Base-by-base conservation (phyloP, 306 rosid species). In the Cucurbita argyrosperma region DNA sequence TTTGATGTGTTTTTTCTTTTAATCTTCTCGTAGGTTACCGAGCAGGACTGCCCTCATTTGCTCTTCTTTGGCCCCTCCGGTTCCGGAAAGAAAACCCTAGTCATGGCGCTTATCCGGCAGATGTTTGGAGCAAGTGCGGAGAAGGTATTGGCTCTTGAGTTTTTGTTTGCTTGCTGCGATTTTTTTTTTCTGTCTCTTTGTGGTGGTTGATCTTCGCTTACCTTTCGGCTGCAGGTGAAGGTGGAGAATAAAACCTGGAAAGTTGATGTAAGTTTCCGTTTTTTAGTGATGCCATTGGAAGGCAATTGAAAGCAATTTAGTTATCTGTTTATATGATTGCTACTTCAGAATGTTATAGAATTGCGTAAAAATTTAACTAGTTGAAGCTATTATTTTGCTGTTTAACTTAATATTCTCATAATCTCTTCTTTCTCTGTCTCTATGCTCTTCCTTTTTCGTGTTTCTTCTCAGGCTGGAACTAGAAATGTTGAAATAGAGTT, bases 51-150 rank as follows among this genome's bases (percentile, higher is more conserved):
- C 75, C 96, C 99, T 21, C 99, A 94, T 89, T 85, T 94, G 84
- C 88, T 94, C 26, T 94, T 94, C 82, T 89, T 91, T 78, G 97
- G 99, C 18, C 96, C 99, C 6, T 78, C 99, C 10, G 97, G 99
- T 14, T 87, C 99, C 38, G 97, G 99, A 84, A 94, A 94, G 87
- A 94, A 94, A 89, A 91, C 99, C 92, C 90, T 91, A 80, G 85
- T 94, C 78, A 86, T 94, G 90, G 95, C 95, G 53, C 86, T 94
- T 71, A 82, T 94, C 19, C 90, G 99, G 8, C 97, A 94, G 88
- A 89, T 94, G 82, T 94, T 91, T 39, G 99, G 99, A 37, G 75
- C 92, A 15, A 79, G 88, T 71, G 96, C 97, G 4, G 99, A 94
- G 39, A 91, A 94, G 97, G 99, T 90, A 37, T 35, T 3, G 11